Evolutionary conservation across 164 flowering plant genomes (phyloP).

Genomic region (Saururus chinensis): DNA sequence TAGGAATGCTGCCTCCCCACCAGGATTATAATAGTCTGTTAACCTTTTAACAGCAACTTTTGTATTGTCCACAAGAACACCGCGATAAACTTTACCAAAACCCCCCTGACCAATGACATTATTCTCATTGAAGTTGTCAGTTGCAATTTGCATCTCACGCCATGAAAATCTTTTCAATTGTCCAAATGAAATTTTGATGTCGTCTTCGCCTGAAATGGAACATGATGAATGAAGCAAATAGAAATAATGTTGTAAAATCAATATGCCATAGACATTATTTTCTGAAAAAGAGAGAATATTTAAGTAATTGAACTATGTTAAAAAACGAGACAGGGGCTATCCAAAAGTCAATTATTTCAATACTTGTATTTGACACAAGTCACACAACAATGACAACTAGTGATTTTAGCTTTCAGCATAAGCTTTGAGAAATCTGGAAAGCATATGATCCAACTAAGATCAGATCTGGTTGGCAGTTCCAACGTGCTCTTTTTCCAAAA

Average conservation of each 20-base stretch:
- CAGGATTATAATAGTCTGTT: constrained; percentile 37
- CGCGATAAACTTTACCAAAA: constrained; percentile 50
- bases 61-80: constrained; percentile 25
- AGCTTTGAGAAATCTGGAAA: too few species aligned
- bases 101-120: constrained; percentile 58
- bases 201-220: constrained; percentile 34
- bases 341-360: too few species aligned
- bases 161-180: constrained; percentile 40
- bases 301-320: too few species aligned
- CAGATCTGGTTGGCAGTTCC: too few species aligned
- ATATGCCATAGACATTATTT: too few species aligned
- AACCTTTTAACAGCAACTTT: constrained; percentile 56
- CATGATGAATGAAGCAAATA: neutral
- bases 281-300: too few species aligned
- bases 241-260: neutral
- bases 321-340: too few species aligned
- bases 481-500: too few species aligned
- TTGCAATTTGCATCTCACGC: constrained; percentile 49
- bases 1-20: constrained; percentile 50
- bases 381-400: too few species aligned
- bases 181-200: constrained; percentile 36
- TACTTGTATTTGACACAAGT: too few species aligned
- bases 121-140: constrained; percentile 47
- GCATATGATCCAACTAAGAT: too few species aligned
- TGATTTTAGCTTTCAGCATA: too few species aligned